A percentile compares a stretch with the other conserved stretches of the same genome.
These are phyloP conservation scores for Cladosporium velox DNA, from an alignment of 2,329 filamentous ascomycete genomes.

Conservation along the genomic window DNA sequence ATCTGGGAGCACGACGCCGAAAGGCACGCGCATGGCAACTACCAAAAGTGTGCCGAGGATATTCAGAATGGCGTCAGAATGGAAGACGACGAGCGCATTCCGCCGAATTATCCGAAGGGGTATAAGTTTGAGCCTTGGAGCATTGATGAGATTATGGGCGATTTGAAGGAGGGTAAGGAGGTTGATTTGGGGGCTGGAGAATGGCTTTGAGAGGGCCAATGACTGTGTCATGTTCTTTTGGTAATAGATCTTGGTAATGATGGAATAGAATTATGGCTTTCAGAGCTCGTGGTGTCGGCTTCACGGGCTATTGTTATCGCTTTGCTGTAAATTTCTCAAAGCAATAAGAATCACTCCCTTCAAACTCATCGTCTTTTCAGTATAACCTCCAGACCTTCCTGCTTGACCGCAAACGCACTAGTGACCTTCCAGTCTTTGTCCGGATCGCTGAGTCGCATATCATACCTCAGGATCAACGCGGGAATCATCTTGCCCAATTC, in stretches of 20 bases:
- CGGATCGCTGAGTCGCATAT: constrained; percentile 22
- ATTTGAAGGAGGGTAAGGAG: constrained; percentile 38
- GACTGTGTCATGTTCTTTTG: not conserved
- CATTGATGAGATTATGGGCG: constrained; percentile 46
- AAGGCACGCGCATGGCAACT: constrained; percentile 27
- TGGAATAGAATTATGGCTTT: not conserved
- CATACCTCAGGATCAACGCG: constrained; percentile 22
- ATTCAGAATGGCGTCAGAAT: constrained; percentile 43
- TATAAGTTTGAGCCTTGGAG: constrained; percentile 43
- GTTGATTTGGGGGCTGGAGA: constrained; percentile 39
- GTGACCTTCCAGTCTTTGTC: constrained; percentile 17
- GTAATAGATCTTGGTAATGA: not conserved
- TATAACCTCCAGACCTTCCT: not conserved
- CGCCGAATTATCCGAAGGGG: constrained; percentile 44
- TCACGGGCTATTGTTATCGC: not conserved
- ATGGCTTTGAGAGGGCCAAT: constrained; percentile 27
- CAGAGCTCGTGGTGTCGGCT: not conserved
- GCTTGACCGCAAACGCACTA: constrained; percentile 5
- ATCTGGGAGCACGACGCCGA: constrained; percentile 28
- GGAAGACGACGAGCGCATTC: constrained; percentile 39
- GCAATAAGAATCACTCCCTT: no score
- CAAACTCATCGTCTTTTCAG: not conserved
- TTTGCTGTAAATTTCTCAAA: not conserved
- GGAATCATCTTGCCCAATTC: constrained; percentile 27
- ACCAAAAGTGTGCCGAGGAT: constrained; percentile 36